Percentiles rank a stretch among this genome's conserved stretches.
phyloP scores from a whole-genome alignment of 495 filamentous ascomycete genomes.

The Friedmanniomyces endolithicus region DNA sequence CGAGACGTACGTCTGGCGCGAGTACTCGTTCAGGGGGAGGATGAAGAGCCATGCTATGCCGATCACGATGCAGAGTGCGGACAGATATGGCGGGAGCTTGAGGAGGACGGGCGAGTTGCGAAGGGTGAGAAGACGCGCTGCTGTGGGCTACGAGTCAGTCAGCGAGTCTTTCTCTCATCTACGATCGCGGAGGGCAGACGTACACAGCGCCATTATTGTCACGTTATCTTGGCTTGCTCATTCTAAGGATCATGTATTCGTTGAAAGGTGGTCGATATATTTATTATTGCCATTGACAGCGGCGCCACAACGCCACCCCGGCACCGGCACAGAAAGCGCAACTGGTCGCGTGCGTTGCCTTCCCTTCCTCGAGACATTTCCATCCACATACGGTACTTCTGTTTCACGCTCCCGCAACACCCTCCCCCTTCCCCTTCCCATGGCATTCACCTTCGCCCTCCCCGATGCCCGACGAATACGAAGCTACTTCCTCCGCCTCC shows the following conservation, averaged over 20 bases:
- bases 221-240: neutral
- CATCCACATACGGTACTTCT: neutral
- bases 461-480: conserved; percentile 31
- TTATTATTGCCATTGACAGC: too few relatives aligned
- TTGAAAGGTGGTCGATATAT: neutral
- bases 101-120: conserved; percentile 57
- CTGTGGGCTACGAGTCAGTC: conserved; percentile 8
- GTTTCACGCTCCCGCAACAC: neutral
- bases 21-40: conserved; percentile 87
- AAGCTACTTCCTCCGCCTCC: conserved; percentile 71
- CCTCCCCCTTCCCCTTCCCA: too few relatives aligned
- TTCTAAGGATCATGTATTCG: neutral
- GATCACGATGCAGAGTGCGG: conserved; percentile 72
- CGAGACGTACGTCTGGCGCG: conserved; percentile 85
- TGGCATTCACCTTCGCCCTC: conserved; percentile 23
- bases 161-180: neutral
- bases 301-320: too few relatives aligned
- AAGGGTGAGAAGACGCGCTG: conserved; percentile 33
- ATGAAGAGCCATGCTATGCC: conserved; percentile 87
- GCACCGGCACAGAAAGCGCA: too few relatives aligned
- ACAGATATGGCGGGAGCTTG: conserved; percentile 68
- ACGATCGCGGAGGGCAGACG: neutral
- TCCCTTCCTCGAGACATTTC: neutral
- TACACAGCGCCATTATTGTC: conserved; percentile 15
- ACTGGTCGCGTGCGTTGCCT: too few relatives aligned